A percentile compares a stretch with the other conserved stretches of the same genome.
These are phyloP conservation scores for Neurospora sp. DNA, from an alignment of 495 filamentous ascomycete genomes.

Conservation along the genomic window DNA sequence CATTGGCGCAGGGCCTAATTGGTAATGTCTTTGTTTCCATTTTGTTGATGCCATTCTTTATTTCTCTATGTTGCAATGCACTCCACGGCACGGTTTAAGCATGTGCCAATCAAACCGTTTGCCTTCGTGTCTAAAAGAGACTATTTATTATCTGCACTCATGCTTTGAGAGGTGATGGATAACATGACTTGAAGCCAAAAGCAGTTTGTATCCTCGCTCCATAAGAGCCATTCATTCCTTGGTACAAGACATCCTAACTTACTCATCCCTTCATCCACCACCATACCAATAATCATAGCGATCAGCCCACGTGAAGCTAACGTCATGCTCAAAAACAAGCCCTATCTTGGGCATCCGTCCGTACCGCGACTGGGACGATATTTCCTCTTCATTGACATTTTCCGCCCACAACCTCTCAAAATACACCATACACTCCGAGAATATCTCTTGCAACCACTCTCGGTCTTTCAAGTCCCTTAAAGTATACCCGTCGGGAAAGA, in stretches of 20 bases:
- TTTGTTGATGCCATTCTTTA: too few relatives aligned
- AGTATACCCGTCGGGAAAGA: neutral
- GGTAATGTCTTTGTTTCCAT: too few relatives aligned
- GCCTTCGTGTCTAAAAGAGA: too few relatives aligned
- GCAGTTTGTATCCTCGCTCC: neutral
- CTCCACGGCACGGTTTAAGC: too few relatives aligned
- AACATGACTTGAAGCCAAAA: neutral
- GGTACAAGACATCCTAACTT: neutral
- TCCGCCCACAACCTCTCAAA: neutral
- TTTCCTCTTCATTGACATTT: neutral
- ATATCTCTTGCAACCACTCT: neutral
- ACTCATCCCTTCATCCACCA: too few relatives aligned
- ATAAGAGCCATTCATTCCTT: neutral
- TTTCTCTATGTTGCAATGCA: too few relatives aligned
- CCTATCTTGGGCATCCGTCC: neutral
- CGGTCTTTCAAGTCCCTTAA: neutral
- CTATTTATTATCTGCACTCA: too few relatives aligned
- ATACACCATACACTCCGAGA: neutral
- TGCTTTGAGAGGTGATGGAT: too few relatives aligned
- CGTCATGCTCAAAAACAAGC: neutral
- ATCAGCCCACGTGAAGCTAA: neutral
- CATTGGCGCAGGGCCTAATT: too few relatives aligned
- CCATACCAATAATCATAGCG: too few relatives aligned
- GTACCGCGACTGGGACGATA: neutral
- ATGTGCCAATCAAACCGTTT: too few relatives aligned